Base-by-base conservation (phyloP, 306 rosid species). In the Coriaria nepalensis region DNA sequence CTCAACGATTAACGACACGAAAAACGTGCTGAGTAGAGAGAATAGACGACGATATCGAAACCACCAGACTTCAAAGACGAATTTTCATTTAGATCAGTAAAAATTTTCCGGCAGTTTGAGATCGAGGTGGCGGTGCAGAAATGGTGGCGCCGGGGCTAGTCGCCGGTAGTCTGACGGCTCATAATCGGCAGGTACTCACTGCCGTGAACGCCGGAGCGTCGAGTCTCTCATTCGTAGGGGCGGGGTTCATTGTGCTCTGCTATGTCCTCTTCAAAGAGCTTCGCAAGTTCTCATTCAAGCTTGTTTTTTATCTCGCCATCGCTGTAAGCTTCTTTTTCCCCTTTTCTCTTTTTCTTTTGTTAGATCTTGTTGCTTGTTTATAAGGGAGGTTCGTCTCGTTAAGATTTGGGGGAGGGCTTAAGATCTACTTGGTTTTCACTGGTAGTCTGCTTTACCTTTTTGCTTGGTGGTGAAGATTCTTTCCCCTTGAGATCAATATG, bases 261-360 rank as follows among this genome's bases (percentile, higher is more conserved):
- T 90, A 90, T 64, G 83, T 90, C 46, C 87, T 90, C 67, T 90
- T 92, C 82, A 92, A 82, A 61, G 98, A 92, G 77, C 98, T 92
- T 43, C 96, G 96, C 77, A 92, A 92, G 79, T 82, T 92, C 71
- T 85, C 98, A 53, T 92, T 85, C 77, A 92, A 92, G 83, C 98
- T 92, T 43, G 96, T 92, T 68, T 92, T 92, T 83, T 85, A 79
- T 60, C 98, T 92, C 59, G 98, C 96, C 8, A 78, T 85, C 57
- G 68, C 98, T 6, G 98, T 85, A 72, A 34, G 82, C 53, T 9
- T 55, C 65, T 5, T 29, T 45, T 50, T 57, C 48, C 5, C 43
- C 8, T 52, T 52, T 53, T 35, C 5, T 5, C 36, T 50, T 43
- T 7, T 29, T 14, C 13, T 32, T 8, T n/a, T 10, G 50, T 59